Evolutionary conservation across 441 rosid species (phyloP).

Genomic region (Pelargonium citronellum): DNA sequence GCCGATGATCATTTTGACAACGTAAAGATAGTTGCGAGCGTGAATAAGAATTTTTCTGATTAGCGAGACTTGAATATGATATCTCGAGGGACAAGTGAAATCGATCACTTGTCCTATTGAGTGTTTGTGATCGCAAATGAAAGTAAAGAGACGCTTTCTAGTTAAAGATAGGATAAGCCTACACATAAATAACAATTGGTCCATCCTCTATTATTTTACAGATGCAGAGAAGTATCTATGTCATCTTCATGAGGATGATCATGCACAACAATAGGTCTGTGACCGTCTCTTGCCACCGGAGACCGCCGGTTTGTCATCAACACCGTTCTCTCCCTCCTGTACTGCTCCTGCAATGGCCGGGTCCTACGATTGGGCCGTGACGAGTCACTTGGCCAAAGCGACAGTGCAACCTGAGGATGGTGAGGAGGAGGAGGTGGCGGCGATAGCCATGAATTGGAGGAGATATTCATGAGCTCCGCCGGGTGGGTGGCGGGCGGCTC

Average conservation of each 20-base stretch:
- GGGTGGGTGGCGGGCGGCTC: background rate
- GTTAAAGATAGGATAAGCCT: too few relatives aligned
- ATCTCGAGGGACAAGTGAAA: too few relatives aligned
- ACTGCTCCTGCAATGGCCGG: too few relatives aligned
- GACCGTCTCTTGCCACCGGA: background rate
- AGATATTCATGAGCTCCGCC: background rate
- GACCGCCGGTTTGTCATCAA: background rate
- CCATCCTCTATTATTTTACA: slow-evolving; percentile 26
- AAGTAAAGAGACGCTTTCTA: too few relatives aligned
- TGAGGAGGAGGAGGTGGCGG: slow-evolving; percentile 11
- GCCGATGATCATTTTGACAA: too few relatives aligned
- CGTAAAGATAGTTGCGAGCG: too few relatives aligned
- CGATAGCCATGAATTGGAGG: background rate
- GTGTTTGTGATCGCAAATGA: too few relatives aligned
- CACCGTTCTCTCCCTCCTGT: background rate
- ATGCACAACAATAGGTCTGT: background rate
- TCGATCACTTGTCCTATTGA: too few relatives aligned
- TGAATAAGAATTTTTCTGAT: too few relatives aligned
- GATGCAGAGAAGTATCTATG: slow-evolving; percentile 75
- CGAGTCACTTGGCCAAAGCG: slow-evolving; percentile 22
- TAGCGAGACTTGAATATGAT: too few relatives aligned
- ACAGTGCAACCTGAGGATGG: slow-evolving; percentile 23
- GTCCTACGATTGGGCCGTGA: too few relatives aligned
- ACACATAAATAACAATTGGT: too few relatives aligned
- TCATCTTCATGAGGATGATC: slow-evolving; percentile 24